Evolutionary conservation across 1,284 basidiomycete genomes (phyloP), one percentile per base, ranked within the genome.

Genomic region (Ustilago sp.): DNA sequence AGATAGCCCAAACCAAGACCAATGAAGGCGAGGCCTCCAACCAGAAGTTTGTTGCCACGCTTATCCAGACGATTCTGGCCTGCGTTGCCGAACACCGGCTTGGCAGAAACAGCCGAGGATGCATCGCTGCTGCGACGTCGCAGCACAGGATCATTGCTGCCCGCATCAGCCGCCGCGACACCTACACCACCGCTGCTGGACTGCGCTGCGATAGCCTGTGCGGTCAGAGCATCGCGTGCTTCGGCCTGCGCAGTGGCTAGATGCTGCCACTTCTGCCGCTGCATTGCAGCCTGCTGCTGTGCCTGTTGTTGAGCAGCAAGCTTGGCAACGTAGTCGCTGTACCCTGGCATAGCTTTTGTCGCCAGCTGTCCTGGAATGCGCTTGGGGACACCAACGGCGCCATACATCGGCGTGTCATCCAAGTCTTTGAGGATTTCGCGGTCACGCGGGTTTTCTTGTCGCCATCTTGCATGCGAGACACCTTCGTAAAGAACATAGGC

Each of bases 331-430:
- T 68, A 71, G n/a, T 50, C n/a, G 8, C 8, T 8, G 28, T 68
- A 76, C 4, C 74, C 74, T 28, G 74, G 74, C 64, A 76, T 71
- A 11, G 64, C 74, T 28, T 68, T 65, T 8, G 62, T 64, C 4
- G 74, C 74, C 8, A 71, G 52, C 62, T 76, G 74, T 8, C 74
- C 74, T 0, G 74, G 74, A 8, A 52, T 8, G 9, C 45, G 65
- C 35, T 62, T 62, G 11, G 68, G 68, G 13, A 76, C 74, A 3
- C 74, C 74, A 2, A 76, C 74, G 11, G 74, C 74, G 31, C 74
- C 74, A 28, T 68, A 76, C 17, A 59, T 71, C 2, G 68, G 68
- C 13, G 59, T 68, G 11, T 60, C 23, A 39, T 76, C 74, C 13
- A 76, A 58, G 0, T 71, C 65, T 45, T 62, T 53, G 39, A 76